Percentiles rank a stretch among this genome's conserved stretches.
These are phyloP conservation scores for Dicorynia guianensis DNA, from an alignment of 306 rosid species.

Conservation along the genomic window DNA sequence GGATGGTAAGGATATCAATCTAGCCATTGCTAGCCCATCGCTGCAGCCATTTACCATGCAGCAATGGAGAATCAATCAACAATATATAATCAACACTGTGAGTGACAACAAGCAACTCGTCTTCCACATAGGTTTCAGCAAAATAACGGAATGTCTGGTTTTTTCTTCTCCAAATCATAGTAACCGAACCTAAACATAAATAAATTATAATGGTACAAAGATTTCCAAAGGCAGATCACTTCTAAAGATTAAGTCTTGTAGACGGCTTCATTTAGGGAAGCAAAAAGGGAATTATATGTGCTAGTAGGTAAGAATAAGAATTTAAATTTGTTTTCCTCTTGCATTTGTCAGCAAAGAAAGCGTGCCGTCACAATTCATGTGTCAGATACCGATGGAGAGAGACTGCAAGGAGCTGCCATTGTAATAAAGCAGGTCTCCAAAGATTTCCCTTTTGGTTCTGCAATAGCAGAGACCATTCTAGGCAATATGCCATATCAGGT, in stretches of 20 bases:
- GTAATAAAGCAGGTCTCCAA: slow-evolving; percentile 63
- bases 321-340: background rate
- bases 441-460: slow-evolving; percentile 93
- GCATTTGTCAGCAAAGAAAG: slow-evolving; percentile 66
- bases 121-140: background rate
- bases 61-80: slow-evolving; percentile 79
- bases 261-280: background rate
- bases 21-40: slow-evolving; percentile 67
- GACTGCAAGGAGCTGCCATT: slow-evolving; percentile 65
- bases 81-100: slow-evolving; percentile 71
- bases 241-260: background rate
- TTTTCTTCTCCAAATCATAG: background rate
- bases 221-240: background rate
- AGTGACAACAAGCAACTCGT: slow-evolving; percentile 14
- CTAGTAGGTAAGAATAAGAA: background rate
- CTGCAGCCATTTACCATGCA: slow-evolving; percentile 75
- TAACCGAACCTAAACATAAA: no score
- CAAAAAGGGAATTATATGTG: background rate
- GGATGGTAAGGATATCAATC: slow-evolving; percentile 43
- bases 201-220: background rate
- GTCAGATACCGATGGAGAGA: slow-evolving; percentile 61
- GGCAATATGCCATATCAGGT: slow-evolving; percentile 90
- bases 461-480: slow-evolving; percentile 79
- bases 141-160: background rate
- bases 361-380: slow-evolving; percentile 82